Percentiles rank a stretch among this genome's conserved stretches.
Conservation (phyloP, 83 land plant genomes). For the Isoetes engelmannii region DNA sequence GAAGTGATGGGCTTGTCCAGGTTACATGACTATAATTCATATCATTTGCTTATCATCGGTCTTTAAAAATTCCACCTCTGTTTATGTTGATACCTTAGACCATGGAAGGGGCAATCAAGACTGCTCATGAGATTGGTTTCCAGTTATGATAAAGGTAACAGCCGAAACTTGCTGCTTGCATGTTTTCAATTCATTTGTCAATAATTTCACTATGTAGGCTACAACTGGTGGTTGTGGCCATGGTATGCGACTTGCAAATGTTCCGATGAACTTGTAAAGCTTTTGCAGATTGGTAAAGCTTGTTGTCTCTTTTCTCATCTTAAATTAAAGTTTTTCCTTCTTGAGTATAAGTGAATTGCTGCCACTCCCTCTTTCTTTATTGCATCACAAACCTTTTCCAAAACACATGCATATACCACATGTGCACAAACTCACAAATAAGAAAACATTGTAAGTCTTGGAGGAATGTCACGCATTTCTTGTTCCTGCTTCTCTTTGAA, state of each 20-base stretch:
- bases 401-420: no score
- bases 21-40: neutral
- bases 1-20: constrained; percentile 19
- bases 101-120: constrained; percentile 67
- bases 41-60: neutral
- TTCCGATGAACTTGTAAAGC: constrained; percentile 81
- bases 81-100: constrained; percentile 30
- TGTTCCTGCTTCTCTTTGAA: no score
- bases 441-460: no score
- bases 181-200: neutral
- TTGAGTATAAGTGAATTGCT: no score
- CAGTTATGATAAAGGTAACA: constrained; percentile 14
- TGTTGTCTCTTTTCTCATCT: no score
- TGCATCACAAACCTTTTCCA: no score
- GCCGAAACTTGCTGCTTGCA: neutral
- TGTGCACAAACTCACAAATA: no score
- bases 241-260: constrained; percentile 92
- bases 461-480: no score
- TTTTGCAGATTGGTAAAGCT: constrained; percentile 66
- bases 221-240: constrained; percentile 99
- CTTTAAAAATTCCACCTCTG: neutral
- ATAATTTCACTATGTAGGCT: constrained; percentile 44
- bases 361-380: no score
- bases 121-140: constrained; percentile 17
- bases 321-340: no score